phyloP scores from a whole-genome alignment of 305 asterid species.

The Fraxinus ornus region DNA sequence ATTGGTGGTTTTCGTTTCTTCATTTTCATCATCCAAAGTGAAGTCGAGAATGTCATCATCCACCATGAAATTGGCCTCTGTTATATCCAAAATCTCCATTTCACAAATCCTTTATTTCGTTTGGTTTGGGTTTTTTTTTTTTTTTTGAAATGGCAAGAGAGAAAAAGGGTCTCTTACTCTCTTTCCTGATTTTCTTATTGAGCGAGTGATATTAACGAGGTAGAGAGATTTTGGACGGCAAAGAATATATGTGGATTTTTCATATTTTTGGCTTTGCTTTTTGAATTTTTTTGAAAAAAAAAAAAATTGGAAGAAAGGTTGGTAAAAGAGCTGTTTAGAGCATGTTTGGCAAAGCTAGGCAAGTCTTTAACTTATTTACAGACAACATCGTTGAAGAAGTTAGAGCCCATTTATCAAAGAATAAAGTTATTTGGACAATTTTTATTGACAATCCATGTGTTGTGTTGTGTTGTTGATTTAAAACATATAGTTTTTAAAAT shows the following conservation, averaged over 20 bases:
- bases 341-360: not conserved
- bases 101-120: not conserved
- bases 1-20: slow-evolving; percentile 19
- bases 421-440: too few species aligned
- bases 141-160: slow-evolving; percentile 11
- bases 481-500: too few species aligned
- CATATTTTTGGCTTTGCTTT: not conserved
- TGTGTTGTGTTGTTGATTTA: too few species aligned
- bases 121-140: not conserved
- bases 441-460: too few species aligned
- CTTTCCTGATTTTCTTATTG: slow-evolving; percentile 4
- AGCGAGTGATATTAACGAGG: slow-evolving; percentile 32
- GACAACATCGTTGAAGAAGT: not conserved
- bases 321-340: not conserved
- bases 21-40: slow-evolving; percentile 48
- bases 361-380: not conserved
- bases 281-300: not conserved
- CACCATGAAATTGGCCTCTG: slow-evolving; percentile 38
- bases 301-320: not conserved
- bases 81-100: slow-evolving; percentile 37
- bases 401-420: not conserved
- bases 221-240: slow-evolving; percentile 14
- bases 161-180: not conserved
- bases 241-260: slow-evolving; percentile 2
- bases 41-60: slow-evolving; percentile 72